phyloP scores from a whole-genome alignment of 2,329 filamentous ascomycete species.

The Drechslerella dactyloides region DNA sequence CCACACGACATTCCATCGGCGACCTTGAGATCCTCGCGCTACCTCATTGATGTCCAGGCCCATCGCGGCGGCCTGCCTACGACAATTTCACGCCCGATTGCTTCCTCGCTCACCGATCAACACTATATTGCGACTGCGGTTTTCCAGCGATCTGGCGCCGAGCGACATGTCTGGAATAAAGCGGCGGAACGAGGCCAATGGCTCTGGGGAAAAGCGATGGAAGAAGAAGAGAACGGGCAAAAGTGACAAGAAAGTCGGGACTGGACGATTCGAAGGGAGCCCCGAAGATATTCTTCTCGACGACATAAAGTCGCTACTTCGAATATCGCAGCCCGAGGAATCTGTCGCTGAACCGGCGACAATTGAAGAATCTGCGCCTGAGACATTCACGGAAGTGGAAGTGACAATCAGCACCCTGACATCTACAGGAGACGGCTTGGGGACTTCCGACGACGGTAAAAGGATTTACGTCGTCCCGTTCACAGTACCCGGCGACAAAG shows the following conservation, averaged over 20 bases:
- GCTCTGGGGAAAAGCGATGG: conserved; percentile 4
- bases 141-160: conserved; percentile 6
- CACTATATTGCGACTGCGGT: neutral
- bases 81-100: conserved; percentile 3
- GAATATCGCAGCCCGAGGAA: neutral
- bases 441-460: conserved; percentile 69
- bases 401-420: conserved; percentile 82
- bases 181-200: conserved; percentile 11
- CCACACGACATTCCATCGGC: neutral
- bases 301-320: conserved; percentile 25
- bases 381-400: conserved; percentile 76
- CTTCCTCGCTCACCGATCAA: too few species aligned
- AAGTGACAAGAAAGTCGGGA: neutral
- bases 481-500: conserved; percentile 80
- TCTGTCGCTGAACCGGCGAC: conserved; percentile 57
- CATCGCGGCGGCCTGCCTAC: neutral
- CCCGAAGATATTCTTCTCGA: conserved; percentile 27
- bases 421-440: conserved; percentile 90
- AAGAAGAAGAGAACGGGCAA: conserved; percentile 26
- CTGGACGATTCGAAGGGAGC: conserved; percentile 15
- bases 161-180: conserved; percentile 36
- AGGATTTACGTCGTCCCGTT: conserved; percentile 89
- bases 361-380: conserved; percentile 59
- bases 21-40: neutral
- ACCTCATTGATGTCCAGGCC: conserved; percentile 11